Base-by-base conservation (phyloP, 1,139 yeast genomes). In the Yamadazyma siamensis region DNA sequence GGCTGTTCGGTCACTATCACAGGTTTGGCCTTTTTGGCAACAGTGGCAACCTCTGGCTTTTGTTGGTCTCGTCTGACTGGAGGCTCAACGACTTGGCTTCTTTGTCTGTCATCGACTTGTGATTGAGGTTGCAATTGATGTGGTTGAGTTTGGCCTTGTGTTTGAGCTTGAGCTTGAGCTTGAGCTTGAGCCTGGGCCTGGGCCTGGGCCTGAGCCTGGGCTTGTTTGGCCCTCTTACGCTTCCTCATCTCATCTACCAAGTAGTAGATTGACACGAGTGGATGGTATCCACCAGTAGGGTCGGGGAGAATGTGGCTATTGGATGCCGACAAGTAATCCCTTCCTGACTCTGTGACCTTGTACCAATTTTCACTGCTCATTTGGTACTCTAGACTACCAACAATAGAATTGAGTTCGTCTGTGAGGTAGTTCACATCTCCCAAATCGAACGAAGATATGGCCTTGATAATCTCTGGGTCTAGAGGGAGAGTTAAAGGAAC, bases 281-380 rank as follows among this genome's bases (percentile, higher is more conserved):
- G 97, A 56, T 88, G 95, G 56, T 75, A 91, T 1, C 94, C 94
- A 34, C 76, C 72, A 1, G 95, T 85, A n/a, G 96, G 96, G 54
- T 86, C 94, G 2, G 74, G 76, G 44, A 60, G 65, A 31, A 59
- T 56, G 36, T 57, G 61, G 25, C 63, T 48, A 37, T 63, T 65
- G 2, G 65, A 54, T 4, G 69, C 70, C 13, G 67, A 50, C 1
- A 65, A 63, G 43, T 65, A 66, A 7, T 63, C 68, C 31, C 67
- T 52, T 5, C 73, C 72, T 38, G 54, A 63, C 26, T 63, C 64
- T 6, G 52, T 50, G n/a, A 61, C 43, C 36, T 66, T 67, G 42
- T 71, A 67, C 94, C 95, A 86, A 39, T 75, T 73, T 25, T 68
- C 75, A 26, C 74, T 65, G 26, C 89, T 80, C 48, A 71, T 67